Evolutionary conservation across 352 stramenopile genomes (phyloP), one percentile per base, ranked within the genome.

Genomic region (Blastocystis sp.): DNA sequence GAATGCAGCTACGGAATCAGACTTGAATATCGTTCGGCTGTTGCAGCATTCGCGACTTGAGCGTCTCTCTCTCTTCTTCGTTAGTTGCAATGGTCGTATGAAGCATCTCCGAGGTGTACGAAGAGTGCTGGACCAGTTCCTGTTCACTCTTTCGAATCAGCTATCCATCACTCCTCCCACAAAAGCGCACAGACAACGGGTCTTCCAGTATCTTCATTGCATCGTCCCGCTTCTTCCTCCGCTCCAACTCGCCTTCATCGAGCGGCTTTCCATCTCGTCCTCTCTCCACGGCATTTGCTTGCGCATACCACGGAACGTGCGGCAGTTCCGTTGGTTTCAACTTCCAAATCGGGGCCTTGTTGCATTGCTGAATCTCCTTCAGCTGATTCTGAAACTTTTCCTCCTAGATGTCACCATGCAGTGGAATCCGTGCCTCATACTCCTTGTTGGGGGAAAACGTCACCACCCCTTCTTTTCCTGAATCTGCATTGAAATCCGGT

Each of bases 261-360:
- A 84, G 74, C 10, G n/a, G 21, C 53, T 84, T 84, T 1, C 74
- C 74, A 56, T 84, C 52, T 28, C 40, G 74, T 23, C n/a, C 38
- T 9, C 52, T 53, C 40, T 84, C 66, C 48, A 70, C 53, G 0
- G 74, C 45, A 28, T 69, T n/a, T 59, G 65, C 34, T 45, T 70
- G 52, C 21, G 56, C 74, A 9, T 84, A 84, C 74, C 74, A 84
- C 9, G 56, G 74, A 1, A 69, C 43, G 0, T 66, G n/a, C 45
- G 74, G 74, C 7, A 84, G 17, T 19, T 84, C 48, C 0, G 74
- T 84, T 23, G 74, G 74, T 45, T 84, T 84, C 45, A 84, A 17
- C 53, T 84, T 84, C 74, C 74, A 84, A n/a, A 62, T 69, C 9
- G 74, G 74, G n/a, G 69, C 74, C 56, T 84, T 84, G 28, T 34